Conservation (phyloP, 148 eudicot genomes). For the Heliamphora exappendiculata region DNA sequence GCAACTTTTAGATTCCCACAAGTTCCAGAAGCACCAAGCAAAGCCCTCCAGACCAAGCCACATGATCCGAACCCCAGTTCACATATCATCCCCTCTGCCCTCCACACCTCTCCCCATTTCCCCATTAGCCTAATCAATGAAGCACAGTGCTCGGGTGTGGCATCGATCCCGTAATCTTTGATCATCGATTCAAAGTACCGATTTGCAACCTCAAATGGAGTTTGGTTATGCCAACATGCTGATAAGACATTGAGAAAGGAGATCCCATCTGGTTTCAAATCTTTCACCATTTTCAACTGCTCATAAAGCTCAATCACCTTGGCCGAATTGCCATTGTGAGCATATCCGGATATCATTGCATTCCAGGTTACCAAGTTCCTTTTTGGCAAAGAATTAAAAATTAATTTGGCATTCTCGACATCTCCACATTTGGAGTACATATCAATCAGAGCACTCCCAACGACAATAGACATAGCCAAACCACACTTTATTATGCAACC, state of each 20-base stretch:
- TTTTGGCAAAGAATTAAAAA: conserved; percentile 38
- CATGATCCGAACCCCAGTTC: conserved; percentile 51
- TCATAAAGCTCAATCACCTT: conserved; percentile 54
- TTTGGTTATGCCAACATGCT: conserved; percentile 59
- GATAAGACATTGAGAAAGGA: conserved; percentile 66
- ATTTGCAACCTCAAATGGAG: conserved; percentile 44
- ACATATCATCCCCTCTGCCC: conserved; percentile 59
- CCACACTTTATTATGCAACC: conserved; percentile 46
- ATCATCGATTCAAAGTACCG: conserved; percentile 47
- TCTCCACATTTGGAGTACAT: conserved; percentile 82
- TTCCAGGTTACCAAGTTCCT: conserved; percentile 85
- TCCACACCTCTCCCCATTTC: conserved; percentile 52
- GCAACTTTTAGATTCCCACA: conserved; percentile 58
- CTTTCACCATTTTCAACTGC: conserved; percentile 33
- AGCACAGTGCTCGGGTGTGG: conserved; percentile 60
- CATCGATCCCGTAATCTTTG: conserved; percentile 38
- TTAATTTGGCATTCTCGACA: conserved; percentile 36
- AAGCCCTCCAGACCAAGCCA: conserved; percentile 68
- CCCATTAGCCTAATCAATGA: conserved; percentile 74
- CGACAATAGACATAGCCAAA: conserved; percentile 38
- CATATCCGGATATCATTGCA: conserved; percentile 67
- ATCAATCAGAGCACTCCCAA: conserved; percentile 71
- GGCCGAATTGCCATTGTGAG: conserved; percentile 53
- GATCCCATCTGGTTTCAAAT: conserved; percentile 53
- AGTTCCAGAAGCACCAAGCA: conserved; percentile 62